Conservation (phyloP, 2,329 filamentous ascomycete species). For the Pseudogymnoascus sp. region DNA sequence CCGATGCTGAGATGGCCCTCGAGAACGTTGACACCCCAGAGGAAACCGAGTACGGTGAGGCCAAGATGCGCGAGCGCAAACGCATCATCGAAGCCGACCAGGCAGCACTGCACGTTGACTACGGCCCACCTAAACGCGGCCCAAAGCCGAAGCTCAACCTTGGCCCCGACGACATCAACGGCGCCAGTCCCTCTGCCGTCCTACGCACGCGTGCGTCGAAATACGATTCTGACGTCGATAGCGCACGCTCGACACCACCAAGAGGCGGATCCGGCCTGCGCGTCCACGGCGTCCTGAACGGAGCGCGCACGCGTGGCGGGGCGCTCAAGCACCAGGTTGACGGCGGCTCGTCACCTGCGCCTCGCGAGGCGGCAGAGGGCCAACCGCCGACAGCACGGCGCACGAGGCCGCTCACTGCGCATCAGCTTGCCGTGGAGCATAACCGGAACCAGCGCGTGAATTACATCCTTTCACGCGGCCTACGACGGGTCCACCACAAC, state of each 20-base stretch:
- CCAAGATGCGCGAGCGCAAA: constrained; percentile 66
- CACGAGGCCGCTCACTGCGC: constrained; percentile 67
- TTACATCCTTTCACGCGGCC: constrained; percentile 67
- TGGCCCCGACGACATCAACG: constrained; percentile 40
- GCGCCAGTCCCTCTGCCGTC: constrained; percentile 39
- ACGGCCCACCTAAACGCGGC: constrained; percentile 48
- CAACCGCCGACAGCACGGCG: constrained; percentile 43
- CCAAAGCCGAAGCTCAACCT: constrained; percentile 31
- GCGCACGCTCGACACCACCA: constrained; percentile 44
- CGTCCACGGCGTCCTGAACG: constrained; percentile 11
- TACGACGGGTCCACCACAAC: constrained; percentile 57
- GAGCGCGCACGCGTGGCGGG: constrained; percentile 27
- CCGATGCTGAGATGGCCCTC: constrained; percentile 51
- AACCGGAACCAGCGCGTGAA: constrained; percentile 75
- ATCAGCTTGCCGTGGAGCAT: constrained; percentile 72
- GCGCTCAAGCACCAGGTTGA: constrained; percentile 54
- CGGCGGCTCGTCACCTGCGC: constrained; percentile 47
- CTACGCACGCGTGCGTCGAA: constrained; percentile 56
- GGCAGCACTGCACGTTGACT: constrained; percentile 32
- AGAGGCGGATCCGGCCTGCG: constrained; percentile 29
- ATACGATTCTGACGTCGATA: constrained; percentile 49
- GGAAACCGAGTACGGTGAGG: constrained; percentile 61
- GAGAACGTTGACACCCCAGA: constrained; percentile 70
- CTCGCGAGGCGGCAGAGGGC: constrained; percentile 28
- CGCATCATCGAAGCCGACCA: constrained; percentile 70